Base-by-base conservation (phyloP, 805 yeast genomes). In the Saccharomyces paradoxus region DNA sequence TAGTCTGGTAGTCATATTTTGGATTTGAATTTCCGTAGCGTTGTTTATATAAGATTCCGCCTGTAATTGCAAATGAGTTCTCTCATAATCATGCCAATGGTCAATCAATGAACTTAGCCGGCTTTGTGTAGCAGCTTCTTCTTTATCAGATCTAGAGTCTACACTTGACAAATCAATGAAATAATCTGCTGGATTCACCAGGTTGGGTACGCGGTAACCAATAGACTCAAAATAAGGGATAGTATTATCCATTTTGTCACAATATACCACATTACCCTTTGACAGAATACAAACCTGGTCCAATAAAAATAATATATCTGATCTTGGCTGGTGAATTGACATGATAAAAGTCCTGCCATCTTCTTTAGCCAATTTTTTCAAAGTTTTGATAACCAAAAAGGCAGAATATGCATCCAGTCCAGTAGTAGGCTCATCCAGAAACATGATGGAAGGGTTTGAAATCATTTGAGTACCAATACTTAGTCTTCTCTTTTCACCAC, bases 371-470 rank as follows among this genome's bases (percentile, higher is more conserved):
- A 85, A 72, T 54, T 79, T 75, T 59, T 81, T 79, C 53, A 89
- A 75, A 0, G 88, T 81, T 48, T 77, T 72, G 14, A 89, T 78
- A 37, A 89, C 73, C 54, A 82, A 71, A 58, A 76, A 79, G 0
- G 96, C 91, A 12, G 90, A 83, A 57, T 81, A 82, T 4, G 95
- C 83, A 68, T 89, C 96, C 32, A 89, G 71, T 0, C 96, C 96
- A 0, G 96, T 88, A 0, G 96, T 89, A 5, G 96, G 96, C 62
- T 89, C 96, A 67, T 89, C 96, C 47, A 89, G 69, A 62, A 88
- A 88, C 56, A 89, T 69, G 1, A 89, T 72, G 0, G 90, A 81
- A 0, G 96, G 96, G 58, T 83, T 86, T 5, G 87, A 80, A 50
- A 89, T 74, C 64, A 89, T 71, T 66, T 89, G 96, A 17, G 88